These are phyloP conservation scores for Alternaria sp. DNA, from an alignment of 2,329 filamentous ascomycete genomes.

Conservation along the genomic window DNA sequence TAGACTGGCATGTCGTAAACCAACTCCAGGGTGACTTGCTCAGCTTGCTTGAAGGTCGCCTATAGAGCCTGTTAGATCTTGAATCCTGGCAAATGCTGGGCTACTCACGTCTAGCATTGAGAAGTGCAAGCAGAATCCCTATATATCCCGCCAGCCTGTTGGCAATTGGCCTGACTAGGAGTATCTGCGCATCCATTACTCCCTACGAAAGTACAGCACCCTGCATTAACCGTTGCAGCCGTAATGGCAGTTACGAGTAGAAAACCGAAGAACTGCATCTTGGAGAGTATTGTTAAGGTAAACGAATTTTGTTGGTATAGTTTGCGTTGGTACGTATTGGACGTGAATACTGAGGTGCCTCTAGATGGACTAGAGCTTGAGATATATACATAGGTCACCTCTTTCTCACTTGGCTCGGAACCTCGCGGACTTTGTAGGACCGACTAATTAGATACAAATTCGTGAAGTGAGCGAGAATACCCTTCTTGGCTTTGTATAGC, in stretches of 20 bases:
- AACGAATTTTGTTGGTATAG: neutral
- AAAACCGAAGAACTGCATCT: neutral
- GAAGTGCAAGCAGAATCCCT: neutral
- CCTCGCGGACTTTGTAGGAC: neutral
- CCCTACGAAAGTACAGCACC: neutral
- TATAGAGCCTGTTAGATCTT: slow-evolving; percentile 1
- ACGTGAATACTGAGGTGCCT: neutral
- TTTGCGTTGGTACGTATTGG: neutral
- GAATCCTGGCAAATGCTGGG: neutral
- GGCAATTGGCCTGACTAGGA: neutral
- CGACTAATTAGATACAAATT: neutral
- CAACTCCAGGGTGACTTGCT: neutral
- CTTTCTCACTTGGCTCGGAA: neutral
- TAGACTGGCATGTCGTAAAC: neutral
- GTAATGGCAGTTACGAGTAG: neutral
- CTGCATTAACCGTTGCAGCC: neutral
- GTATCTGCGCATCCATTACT: neutral
- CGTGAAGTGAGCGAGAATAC: neutral
- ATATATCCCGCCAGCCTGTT: neutral
- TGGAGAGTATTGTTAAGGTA: neutral
- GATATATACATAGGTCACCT: neutral
- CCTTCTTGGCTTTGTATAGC: neutral
- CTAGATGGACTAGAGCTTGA: neutral
- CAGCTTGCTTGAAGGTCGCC: neutral
- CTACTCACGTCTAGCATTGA: slow-evolving; percentile 1